A percentile compares a stretch with the other conserved stretches of the same genome.
phyloP scores from a whole-genome alignment of 2,329 filamentous ascomycete species.

The Ophiostoma tasmaniense region DNA sequence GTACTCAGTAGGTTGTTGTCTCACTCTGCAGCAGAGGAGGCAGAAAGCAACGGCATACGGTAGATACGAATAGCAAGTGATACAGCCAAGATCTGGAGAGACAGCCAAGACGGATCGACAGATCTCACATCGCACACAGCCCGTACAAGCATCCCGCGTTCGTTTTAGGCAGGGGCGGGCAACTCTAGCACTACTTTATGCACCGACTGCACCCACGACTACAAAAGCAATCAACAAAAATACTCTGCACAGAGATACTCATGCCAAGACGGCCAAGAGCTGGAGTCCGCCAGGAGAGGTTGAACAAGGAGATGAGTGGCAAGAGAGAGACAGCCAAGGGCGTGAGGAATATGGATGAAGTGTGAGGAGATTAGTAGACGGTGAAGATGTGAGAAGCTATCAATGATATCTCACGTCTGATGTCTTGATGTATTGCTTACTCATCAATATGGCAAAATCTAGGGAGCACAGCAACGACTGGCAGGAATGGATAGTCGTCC shows the following conservation, averaged over 20 bases:
- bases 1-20: background rate
- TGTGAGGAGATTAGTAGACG: background rate
- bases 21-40: background rate
- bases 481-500: background rate
- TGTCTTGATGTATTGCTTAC: background rate
- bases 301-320: background rate
- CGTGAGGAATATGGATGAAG: too few relatives aligned
- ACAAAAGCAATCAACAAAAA: background rate
- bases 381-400: background rate
- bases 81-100: conserved; percentile 2
- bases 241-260: background rate
- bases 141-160: background rate
- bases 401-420: too few relatives aligned
- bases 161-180: background rate
- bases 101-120: conserved; percentile 1
- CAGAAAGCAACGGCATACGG: background rate
- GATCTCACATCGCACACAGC: background rate
- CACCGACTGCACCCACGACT: too few relatives aligned
- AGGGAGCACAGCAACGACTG: background rate
- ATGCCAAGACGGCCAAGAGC: background rate
- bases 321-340: background rate
- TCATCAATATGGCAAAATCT: background rate
- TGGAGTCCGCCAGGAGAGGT: background rate
- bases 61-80: background rate
- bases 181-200: too few relatives aligned